Evolutionary conservation across 768 basidiomycete genomes (phyloP), one percentile per base, ranked within the genome.

Genomic region (Lenzites betulinus): DNA sequence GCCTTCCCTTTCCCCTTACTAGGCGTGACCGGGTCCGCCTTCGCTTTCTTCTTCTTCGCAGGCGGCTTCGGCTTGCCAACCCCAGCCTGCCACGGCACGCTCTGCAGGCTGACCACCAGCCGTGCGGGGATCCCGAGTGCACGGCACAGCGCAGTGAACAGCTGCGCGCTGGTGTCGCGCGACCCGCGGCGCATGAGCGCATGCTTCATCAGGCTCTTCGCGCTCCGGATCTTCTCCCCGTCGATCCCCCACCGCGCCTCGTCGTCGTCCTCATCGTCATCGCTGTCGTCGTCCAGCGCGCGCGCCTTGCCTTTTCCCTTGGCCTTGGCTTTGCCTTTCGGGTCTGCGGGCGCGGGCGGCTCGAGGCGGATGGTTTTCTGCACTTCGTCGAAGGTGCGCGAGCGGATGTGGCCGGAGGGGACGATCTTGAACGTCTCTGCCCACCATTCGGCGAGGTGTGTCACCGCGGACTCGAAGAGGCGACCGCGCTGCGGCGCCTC

Each of bases 131-230:
- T 85, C 12, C 87, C 89, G 7, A 98, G 79, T 7, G 87, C 92
- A 22, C 97, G 82, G 72, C 93, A 93, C 0, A 97, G 78, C 1
- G 92, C 87, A 5, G 94, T 95, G 71, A 98, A 98, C 3, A 98
- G 81, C 66, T 96, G 93, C 0, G 93, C 90, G 59, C 90, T 90
- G 39, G 85, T 84, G 71, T 99, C 97, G 61, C 92, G 81, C 23
- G 87, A 90, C 7, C 95, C 97, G 60, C 75, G 79, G 55, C 81
- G 83, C 81, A 89, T 87, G 20, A 98, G 75, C 0, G 87, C 89
- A 70, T 95, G 93, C 70, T 97, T 98, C 92, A 95, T 95, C 39
- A 98, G 79, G 64, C 92, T 94, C 70, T 95, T 95, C 15, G 81
- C 78, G 51, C 86, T 88, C 47, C 88, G 81, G 28, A 97, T 83